These are phyloP conservation scores for Urtica urens DNA, from an alignment of 306 rosid genomes.

Conservation along the genomic window DNA sequence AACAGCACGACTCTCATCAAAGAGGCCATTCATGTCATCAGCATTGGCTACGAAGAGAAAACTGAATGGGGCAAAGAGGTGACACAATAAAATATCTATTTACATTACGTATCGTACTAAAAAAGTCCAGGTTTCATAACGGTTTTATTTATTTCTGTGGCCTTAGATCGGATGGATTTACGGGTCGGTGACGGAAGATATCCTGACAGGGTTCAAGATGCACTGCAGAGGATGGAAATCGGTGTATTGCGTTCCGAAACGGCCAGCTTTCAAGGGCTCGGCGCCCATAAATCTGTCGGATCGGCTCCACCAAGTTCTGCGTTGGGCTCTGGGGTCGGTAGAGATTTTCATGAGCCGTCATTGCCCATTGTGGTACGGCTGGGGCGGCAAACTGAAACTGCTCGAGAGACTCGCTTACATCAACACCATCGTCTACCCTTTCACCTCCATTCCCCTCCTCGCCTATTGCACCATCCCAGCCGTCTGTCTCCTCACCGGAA, in stretches of 20 bases:
- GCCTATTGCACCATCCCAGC: slow-evolving; percentile 83
- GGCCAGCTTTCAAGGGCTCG: slow-evolving; percentile 87
- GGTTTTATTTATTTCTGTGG: not conserved
- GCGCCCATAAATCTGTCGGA: slow-evolving; percentile 88
- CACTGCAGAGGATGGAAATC: slow-evolving; percentile 99
- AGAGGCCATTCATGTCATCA: slow-evolving; percentile 92
- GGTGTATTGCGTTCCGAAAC: slow-evolving; percentile 79
- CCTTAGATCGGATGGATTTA: slow-evolving; percentile 97
- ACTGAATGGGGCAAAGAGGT: slow-evolving; percentile 99
- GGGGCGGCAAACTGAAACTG: slow-evolving; percentile 74
- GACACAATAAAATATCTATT: not conserved
- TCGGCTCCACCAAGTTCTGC: slow-evolving; percentile 72
- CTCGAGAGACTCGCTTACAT: slow-evolving; percentile 76
- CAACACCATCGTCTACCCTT: slow-evolving; percentile 67
- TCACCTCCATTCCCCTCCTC: slow-evolving; percentile 79
- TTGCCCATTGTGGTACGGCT: slow-evolving; percentile 94
- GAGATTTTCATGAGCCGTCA: slow-evolving; percentile 80
- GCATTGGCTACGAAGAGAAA: slow-evolving; percentile 91
- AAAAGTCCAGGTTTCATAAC: not conserved
- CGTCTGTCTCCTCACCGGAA: slow-evolving; percentile 84
- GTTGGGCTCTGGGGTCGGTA: slow-evolving; percentile 80
- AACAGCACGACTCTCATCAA: slow-evolving; percentile 44
- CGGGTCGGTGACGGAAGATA: slow-evolving; percentile 85
- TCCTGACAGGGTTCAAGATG: slow-evolving; percentile 93
- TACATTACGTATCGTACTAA: not conserved